A percentile compares a stretch with the other conserved stretches of the same genome.
These are phyloP conservation scores for Fagus crenata DNA, from an alignment of 306 rosid species.

Conservation along the genomic window DNA sequence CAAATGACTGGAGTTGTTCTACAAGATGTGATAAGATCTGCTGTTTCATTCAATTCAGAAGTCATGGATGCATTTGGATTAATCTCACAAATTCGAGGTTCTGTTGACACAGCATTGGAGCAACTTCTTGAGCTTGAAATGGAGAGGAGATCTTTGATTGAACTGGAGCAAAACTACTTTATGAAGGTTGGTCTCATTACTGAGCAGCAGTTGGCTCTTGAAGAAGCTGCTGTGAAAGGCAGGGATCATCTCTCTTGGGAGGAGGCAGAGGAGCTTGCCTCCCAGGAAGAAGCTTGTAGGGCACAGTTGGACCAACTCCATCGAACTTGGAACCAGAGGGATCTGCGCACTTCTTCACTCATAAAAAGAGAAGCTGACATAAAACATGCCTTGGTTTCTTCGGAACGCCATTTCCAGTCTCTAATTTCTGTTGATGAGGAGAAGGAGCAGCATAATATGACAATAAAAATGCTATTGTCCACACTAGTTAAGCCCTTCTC, in stretches of 20 bases:
- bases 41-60: constrained; percentile 77
- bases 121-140: constrained; percentile 80
- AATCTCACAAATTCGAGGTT: constrained; percentile 85
- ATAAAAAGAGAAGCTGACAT: constrained; percentile 82
- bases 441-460: constrained; percentile 46
- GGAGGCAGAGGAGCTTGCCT: constrained; percentile 97
- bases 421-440: constrained; percentile 57
- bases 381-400: constrained; percentile 64
- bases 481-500: constrained; percentile 72
- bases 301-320: constrained; percentile 87
- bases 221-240: constrained; percentile 86
- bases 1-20: constrained; percentile 85
- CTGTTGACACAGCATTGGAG: constrained; percentile 77
- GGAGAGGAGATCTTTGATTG: constrained; percentile 74
- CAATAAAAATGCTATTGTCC: constrained; percentile 60
- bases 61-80: constrained; percentile 92
- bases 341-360: constrained; percentile 63
- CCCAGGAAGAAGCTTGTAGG: constrained; percentile 96
- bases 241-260: constrained; percentile 99
- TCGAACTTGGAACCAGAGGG: constrained; percentile 91
- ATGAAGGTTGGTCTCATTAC: constrained; percentile 81
- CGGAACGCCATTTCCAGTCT: constrained; percentile 67
- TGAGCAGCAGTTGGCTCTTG: constrained; percentile 89
- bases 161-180: constrained; percentile 85
- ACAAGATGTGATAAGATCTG: constrained; percentile 71